Evolutionary conservation across 2,329 filamentous ascomycete species (phyloP).

Genomic region (Aurifilum marmelostoma): DNA sequence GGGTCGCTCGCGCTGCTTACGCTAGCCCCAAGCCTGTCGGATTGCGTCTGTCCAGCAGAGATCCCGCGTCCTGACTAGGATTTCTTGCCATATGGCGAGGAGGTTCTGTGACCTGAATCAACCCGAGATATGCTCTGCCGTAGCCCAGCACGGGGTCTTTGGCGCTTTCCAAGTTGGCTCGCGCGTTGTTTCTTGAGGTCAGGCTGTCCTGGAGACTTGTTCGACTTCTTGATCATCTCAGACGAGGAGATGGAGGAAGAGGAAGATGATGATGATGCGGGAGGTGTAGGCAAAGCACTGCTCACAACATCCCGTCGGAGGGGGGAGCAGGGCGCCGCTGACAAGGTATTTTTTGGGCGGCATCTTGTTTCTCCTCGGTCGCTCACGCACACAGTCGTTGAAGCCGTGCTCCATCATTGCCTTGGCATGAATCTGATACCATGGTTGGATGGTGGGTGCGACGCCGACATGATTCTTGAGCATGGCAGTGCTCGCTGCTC

Average conservation of each 20-base stretch:
- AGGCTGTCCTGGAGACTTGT: neutral
- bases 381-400: conserved; percentile 21
- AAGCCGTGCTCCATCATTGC: conserved; percentile 23
- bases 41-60: neutral
- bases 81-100: neutral
- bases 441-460: conserved; percentile 12
- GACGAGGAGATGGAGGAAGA: neutral
- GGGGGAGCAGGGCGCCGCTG: conserved; percentile 19
- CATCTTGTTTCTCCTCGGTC: conserved; percentile 1
- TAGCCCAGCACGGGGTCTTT: neutral
- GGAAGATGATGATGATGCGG: neutral
- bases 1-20: neutral
- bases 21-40: neutral
- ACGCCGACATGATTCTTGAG: neutral
- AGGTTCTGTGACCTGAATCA: neutral
- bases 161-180: neutral
- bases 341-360: conserved; percentile 9
- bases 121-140: neutral
- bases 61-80: conserved; percentile 4
- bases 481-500: neutral
- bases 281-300: conserved; percentile 11
- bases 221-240: neutral
- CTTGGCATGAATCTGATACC: conserved; percentile 24
- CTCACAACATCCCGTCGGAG: conserved; percentile 2
- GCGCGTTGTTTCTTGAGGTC: too few species aligned